A percentile compares a stretch with the other conserved stretches of the same genome.
Evolutionary conservation across 768 basidiomycete genomes (phyloP).

Genomic region (Leucocoprinus birnbaumii): DNA sequence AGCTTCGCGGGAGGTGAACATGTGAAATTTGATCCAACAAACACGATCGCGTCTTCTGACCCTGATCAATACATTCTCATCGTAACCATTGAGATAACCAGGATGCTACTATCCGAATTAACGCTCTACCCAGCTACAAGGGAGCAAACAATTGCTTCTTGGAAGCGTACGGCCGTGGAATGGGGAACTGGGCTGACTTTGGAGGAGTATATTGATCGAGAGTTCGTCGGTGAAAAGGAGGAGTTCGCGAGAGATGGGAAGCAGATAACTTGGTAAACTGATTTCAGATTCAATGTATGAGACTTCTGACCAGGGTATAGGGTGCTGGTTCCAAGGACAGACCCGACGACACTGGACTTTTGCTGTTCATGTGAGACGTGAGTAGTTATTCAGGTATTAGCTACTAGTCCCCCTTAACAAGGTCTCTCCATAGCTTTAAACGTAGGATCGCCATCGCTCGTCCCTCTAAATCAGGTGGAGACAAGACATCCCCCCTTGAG

Average conservation of each 20-base stretch:
- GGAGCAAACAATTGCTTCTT: slow-evolving; percentile 40
- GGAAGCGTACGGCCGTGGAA: slow-evolving; percentile 23
- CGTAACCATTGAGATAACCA: neutral
- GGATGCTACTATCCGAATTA: neutral
- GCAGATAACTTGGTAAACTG: slow-evolving; percentile 48
- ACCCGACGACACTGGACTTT: slow-evolving; percentile 51
- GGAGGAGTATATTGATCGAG: slow-evolving; percentile 44
- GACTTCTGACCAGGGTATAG: slow-evolving; percentile 24
- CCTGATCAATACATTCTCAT: neutral
- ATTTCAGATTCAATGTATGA: neutral
- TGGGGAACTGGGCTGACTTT: slow-evolving; percentile 43
- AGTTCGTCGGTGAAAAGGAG: slow-evolving; percentile 33
- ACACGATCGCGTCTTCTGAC: too few relatives aligned
- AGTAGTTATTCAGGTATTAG: slow-evolving; percentile 15
- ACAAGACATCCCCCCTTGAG: slow-evolving; percentile 13
- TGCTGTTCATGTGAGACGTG: slow-evolving; percentile 64
- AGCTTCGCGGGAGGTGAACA: neutral
- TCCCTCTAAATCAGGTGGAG: slow-evolving; percentile 5
- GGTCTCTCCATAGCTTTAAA: slow-evolving; percentile 21
- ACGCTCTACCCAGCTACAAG: slow-evolving; percentile 35
- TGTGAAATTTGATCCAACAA: slow-evolving; percentile 12
- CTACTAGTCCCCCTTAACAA: neutral
- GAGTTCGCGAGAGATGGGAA: slow-evolving; percentile 44
- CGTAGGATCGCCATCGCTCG: slow-evolving; percentile 27
- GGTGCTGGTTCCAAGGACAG: slow-evolving; percentile 53